Base-by-base conservation (phyloP, 495 filamentous ascomycete species). In the Podospora pseudocomata region DNA sequence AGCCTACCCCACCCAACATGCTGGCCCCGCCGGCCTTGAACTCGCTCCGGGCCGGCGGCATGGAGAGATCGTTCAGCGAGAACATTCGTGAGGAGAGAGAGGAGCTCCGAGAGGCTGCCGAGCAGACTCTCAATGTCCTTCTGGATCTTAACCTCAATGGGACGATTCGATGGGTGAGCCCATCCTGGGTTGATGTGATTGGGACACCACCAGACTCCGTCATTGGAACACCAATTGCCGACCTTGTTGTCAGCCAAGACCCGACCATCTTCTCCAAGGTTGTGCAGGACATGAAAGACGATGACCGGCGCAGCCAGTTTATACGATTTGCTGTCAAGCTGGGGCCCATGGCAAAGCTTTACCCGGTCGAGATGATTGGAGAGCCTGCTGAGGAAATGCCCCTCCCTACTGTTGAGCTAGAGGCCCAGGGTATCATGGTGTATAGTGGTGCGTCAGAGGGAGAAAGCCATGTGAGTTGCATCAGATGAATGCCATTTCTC, bases 381-480 rank as follows among this genome's bases (percentile, higher is more conserved):
- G 82, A 84, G 57, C 77, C 77, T 64, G 83, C 80, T 65, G 79
- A 82, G 53, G 75, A 81, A 13, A 73, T 76, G 26, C 65, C 84
- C 60, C 79, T 82, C 27, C 80, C 86, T 54, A 81, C 89, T 59
- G 79, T 98, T 66, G 89, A 90, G 65, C 84, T 99, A 67, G 96
- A 99, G 80, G 95, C 91, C 57, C 95, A 99, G 80, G 95, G 95
- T 18, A 98, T 99, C 71, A 94, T 98, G 90, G 91, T 97, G 7
- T 97, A 95, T 77, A 94, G 97, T 76, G 88, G 92, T 64, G 87
- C 91, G 13, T 90, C 92, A 55, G 92, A 93, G 64, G 91, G 89
- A 59, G 89, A 92, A 70, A 95, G 92, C 72, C 94, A 98, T 83
- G 94, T 97, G 85, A 80, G 93, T 85, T 27, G 49, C 4, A 28